These are phyloP conservation scores for Dendrobium nobile DNA, from an alignment of 106 monocot species.

Conservation along the genomic window DNA sequence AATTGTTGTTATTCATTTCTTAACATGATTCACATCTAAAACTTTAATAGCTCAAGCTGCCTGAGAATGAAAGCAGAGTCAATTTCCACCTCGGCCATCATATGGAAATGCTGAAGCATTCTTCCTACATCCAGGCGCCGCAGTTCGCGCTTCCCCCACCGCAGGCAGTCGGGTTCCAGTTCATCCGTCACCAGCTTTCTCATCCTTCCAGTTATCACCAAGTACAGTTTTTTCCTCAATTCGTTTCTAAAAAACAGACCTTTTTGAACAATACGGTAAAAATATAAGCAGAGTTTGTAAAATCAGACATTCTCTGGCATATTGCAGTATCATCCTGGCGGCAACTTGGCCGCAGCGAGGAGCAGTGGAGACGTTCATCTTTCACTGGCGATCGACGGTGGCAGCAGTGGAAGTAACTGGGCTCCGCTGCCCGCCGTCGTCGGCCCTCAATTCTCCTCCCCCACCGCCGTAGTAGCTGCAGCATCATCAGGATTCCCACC, in stretches of 20 bases:
- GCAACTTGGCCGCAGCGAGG: not conserved
- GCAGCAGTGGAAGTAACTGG: not conserved
- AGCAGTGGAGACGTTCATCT: not conserved
- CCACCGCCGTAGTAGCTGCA: conserved; percentile 22
- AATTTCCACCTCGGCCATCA: not conserved
- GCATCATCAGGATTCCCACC: conserved; percentile 77
- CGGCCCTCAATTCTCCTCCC: not conserved
- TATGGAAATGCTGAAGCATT: not conserved
- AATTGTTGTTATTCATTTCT: not conserved
- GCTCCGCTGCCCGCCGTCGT: not conserved
- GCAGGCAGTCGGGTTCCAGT: not conserved
- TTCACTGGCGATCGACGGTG: not conserved
- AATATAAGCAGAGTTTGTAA: too few relatives aligned
- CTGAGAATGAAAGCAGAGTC: not conserved
- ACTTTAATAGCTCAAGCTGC: not conserved
- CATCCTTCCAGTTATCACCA: conserved; percentile 2
- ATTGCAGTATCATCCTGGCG: not conserved
- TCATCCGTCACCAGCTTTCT: not conserved
- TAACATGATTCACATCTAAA: not conserved
- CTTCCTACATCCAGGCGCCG: not conserved
- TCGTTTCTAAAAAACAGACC: not conserved
- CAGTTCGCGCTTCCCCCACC: not conserved
- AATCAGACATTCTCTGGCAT: too few relatives aligned
- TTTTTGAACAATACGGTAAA: too few relatives aligned
- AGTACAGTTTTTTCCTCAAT: not conserved